A percentile compares a stretch with the other conserved stretches of the same genome.
Evolutionary conservation across 441 rosid species (phyloP).

Genomic region (Theobroma grandiflorum): DNA sequence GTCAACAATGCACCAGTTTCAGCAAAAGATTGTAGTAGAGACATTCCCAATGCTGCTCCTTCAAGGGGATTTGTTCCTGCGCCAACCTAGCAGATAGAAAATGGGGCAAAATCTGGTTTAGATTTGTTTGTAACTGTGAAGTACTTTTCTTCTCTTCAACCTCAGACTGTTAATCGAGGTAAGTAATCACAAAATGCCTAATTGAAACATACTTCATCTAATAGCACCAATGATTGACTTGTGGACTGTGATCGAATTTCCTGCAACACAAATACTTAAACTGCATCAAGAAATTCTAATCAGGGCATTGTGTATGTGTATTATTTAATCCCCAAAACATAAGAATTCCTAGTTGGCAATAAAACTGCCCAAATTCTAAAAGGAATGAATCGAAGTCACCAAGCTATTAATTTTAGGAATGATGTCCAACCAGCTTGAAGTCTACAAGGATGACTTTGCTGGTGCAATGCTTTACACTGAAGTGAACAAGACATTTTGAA

Average conservation of each 20-base stretch:
- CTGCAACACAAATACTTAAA: constrained; percentile 51
- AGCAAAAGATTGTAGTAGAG: constrained; percentile 89
- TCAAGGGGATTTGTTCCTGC: constrained; percentile 99
- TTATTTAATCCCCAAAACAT: constrained; percentile 3
- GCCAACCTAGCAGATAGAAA: constrained; percentile 67
- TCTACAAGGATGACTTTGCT: constrained; percentile 1
- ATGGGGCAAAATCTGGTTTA: background rate
- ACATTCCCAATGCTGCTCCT: constrained; percentile 97
- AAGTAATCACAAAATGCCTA: constrained; percentile 17
- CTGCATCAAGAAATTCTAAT: background rate
- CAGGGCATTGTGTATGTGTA: background rate
- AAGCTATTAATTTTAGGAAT: constrained; percentile 20
- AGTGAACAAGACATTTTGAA: constrained; percentile 24
- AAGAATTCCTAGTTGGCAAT: background rate
- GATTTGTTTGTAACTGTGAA: constrained; percentile 6
- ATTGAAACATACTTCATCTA: constrained; percentile 81
- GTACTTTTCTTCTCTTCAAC: background rate
- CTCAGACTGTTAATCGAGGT: background rate
- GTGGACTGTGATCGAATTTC: constrained; percentile 81
- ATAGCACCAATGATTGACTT: constrained; percentile 77
- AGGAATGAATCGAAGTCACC: background rate
- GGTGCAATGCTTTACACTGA: constrained; percentile 13
- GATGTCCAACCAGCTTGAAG: constrained; percentile 15
- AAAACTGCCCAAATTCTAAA: background rate
- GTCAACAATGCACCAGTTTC: constrained; percentile 78